Conservation (phyloP, 2,329 filamentous ascomycete genomes). For the Epicoccum nigrum region DNA sequence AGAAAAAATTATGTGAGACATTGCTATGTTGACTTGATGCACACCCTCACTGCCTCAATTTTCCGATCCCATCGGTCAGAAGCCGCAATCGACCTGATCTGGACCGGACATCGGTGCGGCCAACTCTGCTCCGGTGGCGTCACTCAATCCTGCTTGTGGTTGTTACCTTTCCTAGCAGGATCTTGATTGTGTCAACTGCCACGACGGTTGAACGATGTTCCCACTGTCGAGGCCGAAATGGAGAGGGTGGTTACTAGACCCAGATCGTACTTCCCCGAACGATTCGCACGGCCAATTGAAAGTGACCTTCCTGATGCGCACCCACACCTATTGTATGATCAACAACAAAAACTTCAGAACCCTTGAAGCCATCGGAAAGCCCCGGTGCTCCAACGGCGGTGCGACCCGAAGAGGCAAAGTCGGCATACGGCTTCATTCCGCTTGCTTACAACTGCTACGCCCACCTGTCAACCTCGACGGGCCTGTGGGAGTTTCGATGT, state of each 20-base stretch:
- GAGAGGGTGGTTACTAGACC: neutral
- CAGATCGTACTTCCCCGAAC: neutral
- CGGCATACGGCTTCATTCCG: constrained; percentile 3
- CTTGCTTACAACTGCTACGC: constrained; percentile 1
- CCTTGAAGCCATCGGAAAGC: neutral
- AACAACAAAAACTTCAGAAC: neutral
- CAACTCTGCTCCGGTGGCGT: neutral
- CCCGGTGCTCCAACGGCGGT: constrained; percentile 2
- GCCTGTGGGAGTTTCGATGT: neutral
- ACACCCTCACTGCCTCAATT: too few species aligned
- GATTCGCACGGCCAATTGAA: neutral
- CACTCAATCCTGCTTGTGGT: neutral
- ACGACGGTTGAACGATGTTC: neutral
- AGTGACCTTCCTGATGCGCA: constrained; percentile 6
- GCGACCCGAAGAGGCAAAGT: neutral
- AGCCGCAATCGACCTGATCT: neutral
- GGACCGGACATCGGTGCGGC: constrained; percentile 1
- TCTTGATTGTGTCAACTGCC: constrained; percentile 5
- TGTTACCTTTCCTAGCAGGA: neutral
- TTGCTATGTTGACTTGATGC: too few species aligned
- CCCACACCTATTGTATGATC: neutral
- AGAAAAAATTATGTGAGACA: too few species aligned
- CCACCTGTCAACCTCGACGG: neutral
- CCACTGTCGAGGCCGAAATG: neutral
- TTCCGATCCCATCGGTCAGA: neutral